Evolutionary conservation across 805 yeast genomes (phyloP).

Genomic region (Pichia occidentalis): DNA sequence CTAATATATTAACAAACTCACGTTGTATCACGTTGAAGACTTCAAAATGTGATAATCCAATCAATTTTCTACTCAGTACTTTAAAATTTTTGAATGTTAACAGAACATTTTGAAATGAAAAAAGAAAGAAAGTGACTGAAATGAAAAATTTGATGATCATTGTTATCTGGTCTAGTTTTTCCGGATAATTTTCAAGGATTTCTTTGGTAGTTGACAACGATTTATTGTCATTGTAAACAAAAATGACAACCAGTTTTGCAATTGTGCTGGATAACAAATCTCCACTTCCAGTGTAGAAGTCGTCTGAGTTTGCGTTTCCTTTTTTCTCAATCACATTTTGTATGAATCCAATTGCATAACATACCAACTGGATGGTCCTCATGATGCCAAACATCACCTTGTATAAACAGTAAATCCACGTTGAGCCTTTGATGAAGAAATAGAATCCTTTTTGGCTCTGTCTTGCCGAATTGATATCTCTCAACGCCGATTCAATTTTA

Average conservation of each 20-base stretch:
- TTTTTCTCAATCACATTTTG: neutral
- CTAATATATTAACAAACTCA: constrained; percentile 22
- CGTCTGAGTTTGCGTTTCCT: neutral
- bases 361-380: neutral
- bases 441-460: constrained; percentile 20
- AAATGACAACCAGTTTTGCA: constrained; percentile 31
- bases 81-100: constrained; percentile 50
- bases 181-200: constrained; percentile 30
- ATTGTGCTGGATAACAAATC: constrained; percentile 41
- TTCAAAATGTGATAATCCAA: constrained; percentile 1
- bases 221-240: neutral
- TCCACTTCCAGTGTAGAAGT: constrained; percentile 10
- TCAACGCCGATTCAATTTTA: constrained; percentile 9
- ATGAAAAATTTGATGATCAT: constrained; percentile 44
- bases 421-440: constrained; percentile 14
- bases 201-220: constrained; percentile 18
- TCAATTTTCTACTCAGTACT: constrained; percentile 17
- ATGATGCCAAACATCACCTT: constrained; percentile 28
- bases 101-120: constrained; percentile 60
- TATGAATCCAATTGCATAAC: neutral
- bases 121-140: constrained; percentile 52
- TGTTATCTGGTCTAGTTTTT: constrained; percentile 25
- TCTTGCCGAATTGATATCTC: constrained; percentile 35
- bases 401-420: constrained; percentile 45
- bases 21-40: constrained; percentile 19